Evolutionary conservation across 2,329 filamentous ascomycete genomes (phyloP), one percentile per base, ranked within the genome.

Genomic region (Epichloe festucae): DNA sequence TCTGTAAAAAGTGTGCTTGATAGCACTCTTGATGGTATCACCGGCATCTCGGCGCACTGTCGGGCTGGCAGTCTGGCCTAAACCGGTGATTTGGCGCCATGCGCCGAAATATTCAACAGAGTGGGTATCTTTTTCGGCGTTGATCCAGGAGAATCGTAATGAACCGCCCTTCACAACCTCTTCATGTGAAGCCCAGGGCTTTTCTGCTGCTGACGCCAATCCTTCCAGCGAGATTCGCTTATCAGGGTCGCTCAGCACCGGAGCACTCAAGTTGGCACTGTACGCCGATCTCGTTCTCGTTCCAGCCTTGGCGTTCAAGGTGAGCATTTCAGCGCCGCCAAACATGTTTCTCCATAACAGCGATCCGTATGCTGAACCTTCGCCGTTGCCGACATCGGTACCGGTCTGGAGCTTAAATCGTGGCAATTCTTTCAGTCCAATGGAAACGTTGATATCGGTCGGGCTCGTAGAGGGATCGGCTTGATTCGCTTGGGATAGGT

Each of bases 141-240:
- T 81, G 39, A 84, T 68, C 85, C 87, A 97, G 40, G 82, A 81
- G 41, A 95, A 74, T 57, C 87, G 89, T 12, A 85, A 72, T 59
- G 80, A 84, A 19, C 79, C 89, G 15, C 90, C 89, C 62, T 84
- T 87, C 19, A 94, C 71, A 3, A 84, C 82, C 69, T 98, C 91
- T 60, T 97, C 91, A 63, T 98, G 91, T 57, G 87, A 93, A 21
- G 93, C 89, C 87, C 89, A 97, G 12, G 83, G 79, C 69, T 97
- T 96, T 55, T 91, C 79, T 0, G 88, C 94, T 44, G 88, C 84
- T 55, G 87, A 95, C 10, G 85, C 83, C 44, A 95, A 73, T 1
- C 79, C 89, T 58, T 95, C 90, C 54, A 95, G 61, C 58, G 91
- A 84, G 55, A 89, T 73, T 54, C 85, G 79, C 60, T 89, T 72